Percentiles rank a stretch among this genome's conserved stretches.
These are phyloP conservation scores for Mortierella claussenii DNA, from an alignment of 192 early-diverging fungal genomes.

Conservation along the genomic window DNA sequence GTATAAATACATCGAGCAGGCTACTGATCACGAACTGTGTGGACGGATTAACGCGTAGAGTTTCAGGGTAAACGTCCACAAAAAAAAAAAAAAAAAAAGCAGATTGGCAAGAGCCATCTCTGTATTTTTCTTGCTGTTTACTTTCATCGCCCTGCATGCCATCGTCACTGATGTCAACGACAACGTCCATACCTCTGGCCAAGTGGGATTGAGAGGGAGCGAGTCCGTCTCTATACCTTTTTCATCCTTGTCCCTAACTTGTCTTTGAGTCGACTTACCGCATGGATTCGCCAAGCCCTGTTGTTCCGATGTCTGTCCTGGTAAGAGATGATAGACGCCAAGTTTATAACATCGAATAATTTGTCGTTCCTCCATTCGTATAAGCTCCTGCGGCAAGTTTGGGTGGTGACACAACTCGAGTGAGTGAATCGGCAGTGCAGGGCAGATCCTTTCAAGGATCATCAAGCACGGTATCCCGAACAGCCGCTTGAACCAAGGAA, in stretches of 20 bases:
- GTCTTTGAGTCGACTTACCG: constrained; percentile 57
- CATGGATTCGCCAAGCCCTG: constrained; percentile 54
- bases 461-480: constrained; percentile 48
- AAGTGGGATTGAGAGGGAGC: too few relatives aligned
- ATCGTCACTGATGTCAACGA: too few relatives aligned
- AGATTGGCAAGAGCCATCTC: too few relatives aligned
- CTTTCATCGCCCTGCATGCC: too few relatives aligned
- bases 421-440: constrained; percentile 56
- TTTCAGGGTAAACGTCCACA: too few relatives aligned
- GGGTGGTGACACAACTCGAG: constrained; percentile 64
- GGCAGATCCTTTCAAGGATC: constrained; percentile 60
- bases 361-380: constrained; percentile 76
- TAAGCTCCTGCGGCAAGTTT: constrained; percentile 65
- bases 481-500: constrained; percentile 56
- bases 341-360: constrained; percentile 78
- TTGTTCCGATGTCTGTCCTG: constrained; percentile 38
- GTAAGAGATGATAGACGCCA: constrained; percentile 66
- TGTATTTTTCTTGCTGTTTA: too few relatives aligned
- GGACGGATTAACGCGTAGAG: too few relatives aligned
- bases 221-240: too few relatives aligned
- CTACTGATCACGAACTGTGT: too few relatives aligned
- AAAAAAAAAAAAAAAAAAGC: too few relatives aligned
- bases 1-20: too few relatives aligned
- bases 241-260: constrained; percentile 32
- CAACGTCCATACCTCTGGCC: too few relatives aligned